These are phyloP conservation scores for Allium sativum DNA, from an alignment of 106 monocot genomes.

Conservation along the genomic window DNA sequence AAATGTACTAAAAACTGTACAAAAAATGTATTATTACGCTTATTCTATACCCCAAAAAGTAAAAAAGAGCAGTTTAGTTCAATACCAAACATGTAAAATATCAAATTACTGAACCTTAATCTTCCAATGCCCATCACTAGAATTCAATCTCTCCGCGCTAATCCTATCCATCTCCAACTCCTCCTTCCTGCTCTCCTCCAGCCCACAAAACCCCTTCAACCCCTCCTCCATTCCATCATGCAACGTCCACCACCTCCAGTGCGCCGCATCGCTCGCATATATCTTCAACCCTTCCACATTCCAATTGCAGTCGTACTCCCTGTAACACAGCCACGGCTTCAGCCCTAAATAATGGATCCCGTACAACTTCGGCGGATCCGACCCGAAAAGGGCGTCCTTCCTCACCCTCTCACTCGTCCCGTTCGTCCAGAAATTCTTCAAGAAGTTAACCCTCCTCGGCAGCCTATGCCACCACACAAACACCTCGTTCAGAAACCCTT, in stretches of 20 bases:
- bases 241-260: conserved; percentile 60
- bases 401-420: conserved; percentile 26
- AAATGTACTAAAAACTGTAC: too few relatives aligned
- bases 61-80: too few relatives aligned
- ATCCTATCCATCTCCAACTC: conserved; percentile 33
- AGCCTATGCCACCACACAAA: conserved; percentile 94
- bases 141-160: conserved; percentile 28
- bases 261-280: conserved; percentile 74
- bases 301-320: conserved; percentile 87
- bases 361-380: conserved; percentile 58
- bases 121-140: conserved; percentile 54
- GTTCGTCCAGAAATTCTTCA: conserved; percentile 79
- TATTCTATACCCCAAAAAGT: too few relatives aligned
- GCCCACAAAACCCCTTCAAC: conserved; percentile 31
- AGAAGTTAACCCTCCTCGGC: conserved; percentile 66
- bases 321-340: conserved; percentile 82
- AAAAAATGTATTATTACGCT: too few relatives aligned
- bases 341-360: conserved; percentile 66
- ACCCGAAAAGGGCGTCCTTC: conserved; percentile 45
- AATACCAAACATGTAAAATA: too few relatives aligned
- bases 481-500: conserved; percentile 77
- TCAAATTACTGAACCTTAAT: conserved; percentile 9
- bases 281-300: conserved; percentile 31
- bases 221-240: conserved; percentile 51
- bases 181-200: conserved; percentile 28